Base-by-base conservation (phyloP, 129 eudicot species). In the Saussurea involucrata region DNA sequence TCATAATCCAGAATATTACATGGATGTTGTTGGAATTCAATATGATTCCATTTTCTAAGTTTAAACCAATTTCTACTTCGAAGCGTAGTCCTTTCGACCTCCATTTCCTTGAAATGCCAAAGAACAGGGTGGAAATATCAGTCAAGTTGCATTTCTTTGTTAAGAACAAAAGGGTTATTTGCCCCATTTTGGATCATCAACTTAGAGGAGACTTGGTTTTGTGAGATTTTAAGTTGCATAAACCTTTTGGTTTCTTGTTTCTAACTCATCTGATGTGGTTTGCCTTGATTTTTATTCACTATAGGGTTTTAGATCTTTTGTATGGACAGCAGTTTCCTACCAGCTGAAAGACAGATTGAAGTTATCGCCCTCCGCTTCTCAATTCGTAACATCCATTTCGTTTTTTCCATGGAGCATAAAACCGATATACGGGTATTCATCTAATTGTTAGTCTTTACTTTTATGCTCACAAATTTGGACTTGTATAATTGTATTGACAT, bases 351-450 rank as follows among this genome's bases (percentile, higher is more conserved):
- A 94, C 83, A 68, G 76, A 79, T 87, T 91, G 20, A 83, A 91
- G 80, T 75, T 89, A 69, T 86, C 98, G 20, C 93, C 96, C 40
- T 94, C 98, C 27, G 88, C 92, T 68, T 94, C 98, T n/a, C 98
- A 94, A 63, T 94, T 91, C 71, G 97, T 89, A 61, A 77, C 90
- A 68, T 89, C 98, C 74, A 68, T 87, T 64, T 91, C 90, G 8
- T 90, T 94, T 82, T 87, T 91, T 70, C 98, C 98, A 28, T 94
- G 98, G 98, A 94, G 97, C 89, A 87, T 94, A 78, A 94, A 94
- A 67, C 98, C 98, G 55, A 73, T 94, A 86, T 94, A 94, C 28
- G 98, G 98, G 98, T 94, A 91, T 72, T 82, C 18, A 32, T 70
- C 85, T 76, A 42, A 69, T 40, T 80, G 24, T 57, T 65, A 18